Evolutionary conservation across 129 eudicot species (phyloP).

Genomic region (Saussurea involucrata): DNA sequence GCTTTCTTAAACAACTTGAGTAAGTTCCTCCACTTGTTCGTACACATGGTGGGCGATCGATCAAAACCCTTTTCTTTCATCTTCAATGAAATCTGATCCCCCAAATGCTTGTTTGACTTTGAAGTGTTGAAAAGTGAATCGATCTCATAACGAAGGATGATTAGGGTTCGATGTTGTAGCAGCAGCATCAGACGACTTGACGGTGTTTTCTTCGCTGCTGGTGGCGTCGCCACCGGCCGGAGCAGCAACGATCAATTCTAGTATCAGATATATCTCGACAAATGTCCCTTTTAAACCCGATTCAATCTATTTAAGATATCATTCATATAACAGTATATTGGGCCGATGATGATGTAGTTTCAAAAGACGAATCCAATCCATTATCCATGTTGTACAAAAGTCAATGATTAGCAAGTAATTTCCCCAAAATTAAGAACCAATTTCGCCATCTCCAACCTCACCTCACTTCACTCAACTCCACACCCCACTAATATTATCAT

Average conservation of each 20-base stretch:
- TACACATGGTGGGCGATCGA: too few species aligned
- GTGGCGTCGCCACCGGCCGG: too few species aligned
- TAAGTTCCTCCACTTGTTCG: too few species aligned
- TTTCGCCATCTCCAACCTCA: too few species aligned
- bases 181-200: slow-evolving; percentile 4
- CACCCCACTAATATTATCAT: not conserved
- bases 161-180: slow-evolving; percentile 46
- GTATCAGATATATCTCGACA: too few species aligned
- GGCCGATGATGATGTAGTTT: not conserved
- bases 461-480: slow-evolving; percentile 17
- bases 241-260: not conserved
- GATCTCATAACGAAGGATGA: slow-evolving; percentile 58
- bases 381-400: slow-evolving; percentile 13
- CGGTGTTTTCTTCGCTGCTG: too few species aligned
- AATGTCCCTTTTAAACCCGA: too few species aligned
- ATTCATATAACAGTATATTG: too few species aligned
- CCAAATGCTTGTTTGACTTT: slow-evolving; percentile 75
- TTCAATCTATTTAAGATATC: too few species aligned
- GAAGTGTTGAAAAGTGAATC: slow-evolving; percentile 84
- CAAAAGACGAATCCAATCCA: not conserved
- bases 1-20: too few species aligned
- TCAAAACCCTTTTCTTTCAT: slow-evolving; percentile 89
- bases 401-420: slow-evolving; percentile 1
- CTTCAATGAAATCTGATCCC: slow-evolving; percentile 77
- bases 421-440: not conserved